Conservation (phyloP, 2,329 filamentous ascomycete genomes). For the Sporothrix euskadiensis region DNA sequence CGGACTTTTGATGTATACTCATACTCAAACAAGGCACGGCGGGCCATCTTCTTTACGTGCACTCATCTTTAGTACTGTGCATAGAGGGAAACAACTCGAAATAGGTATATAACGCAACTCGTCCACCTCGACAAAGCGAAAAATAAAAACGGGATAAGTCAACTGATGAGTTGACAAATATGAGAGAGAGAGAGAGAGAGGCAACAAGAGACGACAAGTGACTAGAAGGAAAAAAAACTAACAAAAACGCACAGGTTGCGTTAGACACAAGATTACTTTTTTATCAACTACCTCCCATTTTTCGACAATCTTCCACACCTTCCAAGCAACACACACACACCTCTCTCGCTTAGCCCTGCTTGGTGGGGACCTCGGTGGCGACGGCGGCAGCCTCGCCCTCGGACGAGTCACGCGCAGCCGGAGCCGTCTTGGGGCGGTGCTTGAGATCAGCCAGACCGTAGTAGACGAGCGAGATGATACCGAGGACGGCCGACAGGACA, state of each 20-base stretch:
- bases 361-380: conserved; percentile 13
- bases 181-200: no score
- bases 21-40: neutral
- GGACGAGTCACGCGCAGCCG: conserved; percentile 22
- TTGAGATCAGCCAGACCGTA: conserved; percentile 55
- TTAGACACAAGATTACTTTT: neutral
- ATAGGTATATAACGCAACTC: conserved; percentile 28
- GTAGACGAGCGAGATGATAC: conserved; percentile 66
- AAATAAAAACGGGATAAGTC: neutral
- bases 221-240: neutral
- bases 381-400: conserved; percentile 15
- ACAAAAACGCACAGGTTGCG: neutral
- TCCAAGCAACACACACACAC: neutral
- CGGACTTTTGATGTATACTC: neutral
- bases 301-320: neutral
- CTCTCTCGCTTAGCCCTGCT: conserved; percentile 15
- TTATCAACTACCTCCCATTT: neutral
- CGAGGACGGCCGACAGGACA: conserved; percentile 66
- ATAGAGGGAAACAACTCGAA: conserved; percentile 25
- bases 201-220: neutral
- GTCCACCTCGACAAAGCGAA: neutral
- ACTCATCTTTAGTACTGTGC: conserved; percentile 20
- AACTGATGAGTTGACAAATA: neutral
- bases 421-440: conserved; percentile 24
- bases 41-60: neutral